Evolutionary conservation across 1,284 basidiomycete genomes (phyloP).

Genomic region (Leccinum fuscescens): DNA sequence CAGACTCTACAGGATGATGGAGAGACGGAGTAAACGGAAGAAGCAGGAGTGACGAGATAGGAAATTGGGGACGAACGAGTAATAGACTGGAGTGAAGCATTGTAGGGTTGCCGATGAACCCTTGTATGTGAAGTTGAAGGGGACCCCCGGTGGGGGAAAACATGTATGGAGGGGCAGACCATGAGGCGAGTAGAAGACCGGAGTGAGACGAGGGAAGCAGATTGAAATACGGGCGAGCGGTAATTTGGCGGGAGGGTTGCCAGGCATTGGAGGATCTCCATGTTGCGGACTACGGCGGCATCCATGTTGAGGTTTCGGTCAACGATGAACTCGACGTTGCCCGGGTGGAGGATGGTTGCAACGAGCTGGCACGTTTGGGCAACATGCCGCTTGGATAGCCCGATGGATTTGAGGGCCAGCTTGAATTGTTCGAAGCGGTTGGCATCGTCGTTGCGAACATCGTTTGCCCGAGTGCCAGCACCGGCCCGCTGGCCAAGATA

Average conservation of each 20-base stretch:
- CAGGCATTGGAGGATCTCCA: constrained; percentile 56
- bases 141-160: constrained; percentile 65
- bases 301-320: constrained; percentile 83
- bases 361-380: constrained; percentile 94
- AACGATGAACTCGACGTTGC: constrained; percentile 92
- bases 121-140: constrained; percentile 45
- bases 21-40: too few species aligned
- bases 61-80: too few species aligned
- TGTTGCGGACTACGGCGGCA: constrained; percentile 83
- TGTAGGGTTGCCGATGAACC: constrained; percentile 75
- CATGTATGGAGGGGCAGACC: constrained; percentile 60
- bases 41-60: too few species aligned
- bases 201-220: constrained; percentile 16
- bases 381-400: constrained; percentile 90
- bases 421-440: constrained; percentile 90
- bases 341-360: constrained; percentile 93
- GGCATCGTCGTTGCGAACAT: constrained; percentile 68
- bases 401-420: constrained; percentile 88
- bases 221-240: constrained; percentile 17
- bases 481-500: constrained; percentile 74
- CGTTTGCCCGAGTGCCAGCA: constrained; percentile 40
- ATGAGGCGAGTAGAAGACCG: constrained; percentile 25
- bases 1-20: too few species aligned
- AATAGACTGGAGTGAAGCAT: constrained; percentile 31
- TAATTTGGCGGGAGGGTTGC: constrained; percentile 24